These are phyloP conservation scores for Trichoderma sp. DNA, from an alignment of 2,329 filamentous ascomycete species.

Conservation along the genomic window DNA sequence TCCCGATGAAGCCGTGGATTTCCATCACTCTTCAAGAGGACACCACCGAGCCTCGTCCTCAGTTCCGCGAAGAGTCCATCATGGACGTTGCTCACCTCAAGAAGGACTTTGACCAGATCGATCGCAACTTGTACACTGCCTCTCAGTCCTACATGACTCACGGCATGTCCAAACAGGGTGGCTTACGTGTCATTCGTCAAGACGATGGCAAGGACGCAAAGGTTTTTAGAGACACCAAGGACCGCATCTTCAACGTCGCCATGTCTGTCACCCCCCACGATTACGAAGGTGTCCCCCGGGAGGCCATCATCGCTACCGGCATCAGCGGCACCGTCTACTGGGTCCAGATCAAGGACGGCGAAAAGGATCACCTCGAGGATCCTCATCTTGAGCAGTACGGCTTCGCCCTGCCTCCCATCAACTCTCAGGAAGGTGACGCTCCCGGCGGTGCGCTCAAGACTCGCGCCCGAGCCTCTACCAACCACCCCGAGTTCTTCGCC, in stretches of 20 bases:
- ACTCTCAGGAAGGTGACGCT: conserved; percentile 83
- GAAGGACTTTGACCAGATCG: conserved; percentile 97
- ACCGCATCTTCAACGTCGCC: conserved; percentile 93
- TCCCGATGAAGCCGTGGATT: conserved; percentile 96
- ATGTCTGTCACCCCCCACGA: conserved; percentile 71
- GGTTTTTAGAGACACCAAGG: conserved; percentile 86
- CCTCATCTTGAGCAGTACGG: conserved; percentile 81
- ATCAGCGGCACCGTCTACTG: conserved; percentile 98
- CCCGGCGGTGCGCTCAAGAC: conserved; percentile 95
- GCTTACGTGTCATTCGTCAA: conserved; percentile 90
- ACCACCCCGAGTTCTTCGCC: conserved; percentile 90
- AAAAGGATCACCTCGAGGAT: conserved; percentile 79
- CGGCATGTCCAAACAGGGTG: conserved; percentile 89
- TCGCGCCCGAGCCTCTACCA: conserved; percentile 84
- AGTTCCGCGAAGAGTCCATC: conserved; percentile 77
- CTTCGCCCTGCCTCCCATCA: conserved; percentile 86
- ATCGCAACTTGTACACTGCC: conserved; percentile 88
- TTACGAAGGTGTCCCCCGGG: conserved; percentile 62
- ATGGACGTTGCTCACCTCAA: conserved; percentile 94
- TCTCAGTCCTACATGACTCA: conserved; percentile 93
- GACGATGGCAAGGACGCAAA: conserved; percentile 91
- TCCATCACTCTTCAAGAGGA: conserved; percentile 75
- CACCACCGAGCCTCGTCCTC: conserved; percentile 58
- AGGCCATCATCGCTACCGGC: conserved; percentile 88
- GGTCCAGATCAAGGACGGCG: conserved; percentile 75